Percentiles rank a stretch among this genome's conserved stretches.
These are phyloP conservation scores for Annulohypoxylon nitens DNA, from an alignment of 495 filamentous ascomycete genomes.

Conservation along the genomic window DNA sequence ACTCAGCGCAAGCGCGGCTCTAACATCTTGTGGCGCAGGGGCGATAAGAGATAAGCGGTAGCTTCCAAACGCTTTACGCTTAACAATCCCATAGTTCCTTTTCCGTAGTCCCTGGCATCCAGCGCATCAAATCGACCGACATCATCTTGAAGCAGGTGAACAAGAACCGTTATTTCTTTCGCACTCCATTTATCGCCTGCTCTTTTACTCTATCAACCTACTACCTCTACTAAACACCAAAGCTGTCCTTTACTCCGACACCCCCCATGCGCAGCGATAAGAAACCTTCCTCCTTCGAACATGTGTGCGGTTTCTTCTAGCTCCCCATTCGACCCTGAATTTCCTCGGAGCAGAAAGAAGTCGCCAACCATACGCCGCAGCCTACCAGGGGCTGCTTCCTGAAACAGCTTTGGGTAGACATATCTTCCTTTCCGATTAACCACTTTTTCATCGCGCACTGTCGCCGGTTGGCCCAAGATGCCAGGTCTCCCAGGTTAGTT, in stretches of 20 bases:
- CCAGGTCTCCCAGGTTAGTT: conserved; percentile 87
- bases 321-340: conserved; percentile 48
- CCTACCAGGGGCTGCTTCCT: conserved; percentile 36
- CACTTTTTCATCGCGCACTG: conserved; percentile 14
- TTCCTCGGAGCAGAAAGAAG: conserved; percentile 52
- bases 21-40: conserved; percentile 10
- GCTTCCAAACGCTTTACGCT: not conserved
- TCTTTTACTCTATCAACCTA: not conserved
- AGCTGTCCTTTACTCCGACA: conserved; percentile 18
- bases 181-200: not conserved
- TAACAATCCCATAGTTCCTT: conserved; percentile 31
- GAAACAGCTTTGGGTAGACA: conserved; percentile 30
- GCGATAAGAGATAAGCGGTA: conserved; percentile 37
- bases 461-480: conserved; percentile 68
- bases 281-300: conserved; percentile 46
- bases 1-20: conserved; percentile 15
- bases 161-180: conserved; percentile 1
- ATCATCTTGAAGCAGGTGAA: not conserved
- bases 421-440: not conserved
- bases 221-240: too few species aligned
- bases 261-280: conserved; percentile 51
- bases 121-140: not conserved
- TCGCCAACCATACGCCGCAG: conserved; percentile 14
- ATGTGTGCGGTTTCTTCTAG: conserved; percentile 54
- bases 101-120: conserved; percentile 13